Base-by-base conservation (phyloP, 768 basidiomycete genomes). In the Cyathus striatus region DNA sequence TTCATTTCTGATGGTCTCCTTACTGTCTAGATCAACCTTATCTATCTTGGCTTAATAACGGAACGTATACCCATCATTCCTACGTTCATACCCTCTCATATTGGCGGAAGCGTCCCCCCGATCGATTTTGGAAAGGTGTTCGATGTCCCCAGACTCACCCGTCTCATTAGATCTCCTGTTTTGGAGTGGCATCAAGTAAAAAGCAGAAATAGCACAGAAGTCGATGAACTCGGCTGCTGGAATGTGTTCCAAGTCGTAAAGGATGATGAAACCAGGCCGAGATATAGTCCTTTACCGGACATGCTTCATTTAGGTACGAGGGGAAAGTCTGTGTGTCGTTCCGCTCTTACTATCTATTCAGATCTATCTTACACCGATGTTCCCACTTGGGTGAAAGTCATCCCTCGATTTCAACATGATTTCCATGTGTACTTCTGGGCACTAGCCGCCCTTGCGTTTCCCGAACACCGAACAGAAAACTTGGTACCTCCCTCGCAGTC, bases 161-260 rank as follows among this genome's bases (percentile, higher is more conserved):
- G 65, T 40, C 53, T 56, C 10, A 53, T 82, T 18, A 63, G 66
- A 16, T 61, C 52, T 30, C 74, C 80, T 0, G 53, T 85, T 10
- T 53, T 83, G 4, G 81, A 85, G 58, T 85, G 81, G 81, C 65
- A 72, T 34, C 72, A 83, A 46, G 70, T 85, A 36, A 84, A 84
- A 54, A 62, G 75, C 43, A 53, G 56, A 12, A 61, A 58, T 25
- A 72, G 69, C 41, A 46, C 59, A 5, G 51, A 56, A 18, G 16
- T 68, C 6, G 75, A 78, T 25, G 70, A 73, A n/a, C 46, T 78
- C 16, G 76, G 76, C n/a, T 78, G 76, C 49, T 78, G 76, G 76
- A 74, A 71, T 49, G 55, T 64, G 2, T 78, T 75, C 75, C 64
- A 73, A 54, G 59, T 65, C 36, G 66, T 72, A 3, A 70, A 77